Evolutionary conservation across 2,329 filamentous ascomycete species (phyloP), one percentile per base, ranked within the genome.

Genomic region (Penicillium verrucosum): DNA sequence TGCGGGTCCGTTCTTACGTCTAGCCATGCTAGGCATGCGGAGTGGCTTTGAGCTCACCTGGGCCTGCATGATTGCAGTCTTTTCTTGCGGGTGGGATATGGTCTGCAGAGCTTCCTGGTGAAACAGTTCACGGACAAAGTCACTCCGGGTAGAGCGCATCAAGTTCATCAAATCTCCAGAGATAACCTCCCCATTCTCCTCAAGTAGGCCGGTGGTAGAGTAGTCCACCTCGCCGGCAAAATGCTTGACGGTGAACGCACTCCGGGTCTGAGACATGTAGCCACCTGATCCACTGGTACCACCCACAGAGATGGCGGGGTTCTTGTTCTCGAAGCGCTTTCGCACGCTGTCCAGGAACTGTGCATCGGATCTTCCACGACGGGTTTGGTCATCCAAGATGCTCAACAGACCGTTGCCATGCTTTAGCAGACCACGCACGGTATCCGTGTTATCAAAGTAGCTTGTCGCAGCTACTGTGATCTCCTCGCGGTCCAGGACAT

Each of bases 141-240:
- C 85, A 71, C 89, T 96, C 76, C 90, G 92, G 57, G 91, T 93
- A 5, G 86, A 86, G 67, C 89, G 90, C 75, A 99, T 89, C 66
- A 99, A 82, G 75, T 96, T 97, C 82, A 99, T 91, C 66, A 99
- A 79, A 73, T 99, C 94, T 27, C 92, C 93, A 4, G 92, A 96
- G 61, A 99, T 94, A 60, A 96, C 86, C 72, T 99, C 94, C 51
- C 92, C 91, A 64, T 99, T 99, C 75, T 96, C 92, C 73, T 99
- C 94, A 3, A 97, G 83, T 23, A 99, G 79, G 5, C 90, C 90
- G 65, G 88, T 88, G 59, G 95, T 84, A 2, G 90, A 87, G 70
- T 99, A 99, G 59, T 99, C 94, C 5, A 99, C 90, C 71, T 97
- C 94, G 49, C 94, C 94, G 38, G 93, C 93, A 74, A 95, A 99